Evolutionary conservation across 768 basidiomycete genomes (phyloP), one percentile per base, ranked within the genome.

Genomic region (Termitomyces titanicus): DNA sequence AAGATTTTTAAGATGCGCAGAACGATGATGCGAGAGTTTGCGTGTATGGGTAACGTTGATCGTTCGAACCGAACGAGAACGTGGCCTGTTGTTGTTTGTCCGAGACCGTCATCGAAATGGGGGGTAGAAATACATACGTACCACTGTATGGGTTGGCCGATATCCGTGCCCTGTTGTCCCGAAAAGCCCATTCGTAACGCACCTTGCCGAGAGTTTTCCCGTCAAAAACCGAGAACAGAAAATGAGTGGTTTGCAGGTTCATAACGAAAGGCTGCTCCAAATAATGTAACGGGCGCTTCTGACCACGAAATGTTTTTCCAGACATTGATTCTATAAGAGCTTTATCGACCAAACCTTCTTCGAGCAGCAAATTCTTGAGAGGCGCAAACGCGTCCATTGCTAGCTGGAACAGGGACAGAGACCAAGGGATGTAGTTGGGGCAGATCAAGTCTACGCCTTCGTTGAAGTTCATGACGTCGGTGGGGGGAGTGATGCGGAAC

Each of bases 11-110:
- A 31, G 24, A 56, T 46, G n/a, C 55, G 55, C 6, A 56, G 1
- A 3, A 56, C 55, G 12, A 52, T 9, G 18, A 38, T 20, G 2
- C 45, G 29, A 17, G 45, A n/a, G 6, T 25, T 13, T 2, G 9
- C n/a, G 24, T 53, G 52, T 18, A 38, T 5, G 1, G 43, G 44
- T 4, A 54, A 3, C 12, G 45, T 47, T 24, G 56, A 53, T 12
- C 40, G 56, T 45, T 57, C 56, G 3, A 57, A 43, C 18, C 51
- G 56, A 17, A 53, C 27, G 11, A 53, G 47, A 12, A 57, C 5
- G 33, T 29, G 40, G 17, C 51, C 51, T 56, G 27, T 18, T 34
- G 7, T 22, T 20, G n/a, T 22, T 38, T 22, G 17, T 24, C 18
- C 34, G 25, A n/a, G n/a, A n/a, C 29, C n/a, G 34, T 6, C 5